Base-by-base conservation (phyloP, 371 early-diverging fungal genomes). In the Saksenaea vasiformis region DNA sequence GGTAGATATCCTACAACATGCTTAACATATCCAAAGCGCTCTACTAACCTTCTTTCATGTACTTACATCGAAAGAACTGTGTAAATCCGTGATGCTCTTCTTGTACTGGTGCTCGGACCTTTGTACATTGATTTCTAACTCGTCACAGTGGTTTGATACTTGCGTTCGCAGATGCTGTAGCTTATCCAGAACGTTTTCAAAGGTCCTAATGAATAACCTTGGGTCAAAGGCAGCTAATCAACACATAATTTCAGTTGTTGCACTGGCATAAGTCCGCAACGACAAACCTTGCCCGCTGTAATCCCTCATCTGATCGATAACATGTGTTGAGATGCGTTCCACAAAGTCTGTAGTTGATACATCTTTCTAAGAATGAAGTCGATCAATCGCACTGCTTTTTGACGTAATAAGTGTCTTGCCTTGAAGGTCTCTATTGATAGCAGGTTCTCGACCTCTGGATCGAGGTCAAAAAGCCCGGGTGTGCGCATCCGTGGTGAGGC, bases 161-260 rank as follows among this genome's bases (percentile, higher is more conserved):
- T 87, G 85, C 36, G 83, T 80, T 61, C 89, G 82, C 34, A 96
- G 70, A 51, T 85, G 85, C 39, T 87, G 75, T 37, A 98, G 87
- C 61, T 93, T 91, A 58, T 95, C 93, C 36, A 91, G 71, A 0
- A 92, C 90, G 44, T 83, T 82, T 72, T 97, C 97, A 75, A 96
- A 96, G 3, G 90, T 90, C 34, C 94, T 82, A 60, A 96, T 93
- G 72, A 96, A 94, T 0, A 95, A 94, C 62, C 90, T 90, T 22
- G 94, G 91, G 63, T 89, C 88, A 54, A 88, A 85, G 13, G 74
- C 82, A 35, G 67, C 57, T 69, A 56, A 26, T 34, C 35, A 34
- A 13, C 5, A 19, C 28, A 14, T 19, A 31, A 19, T 37, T 36
- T 62, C 39, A n/a, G 35, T 65, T 1, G 35, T n/a, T n/a, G 17